These are phyloP conservation scores for Cardiospermum halicacabum DNA, from an alignment of 345 rosid species.

Conservation along the genomic window DNA sequence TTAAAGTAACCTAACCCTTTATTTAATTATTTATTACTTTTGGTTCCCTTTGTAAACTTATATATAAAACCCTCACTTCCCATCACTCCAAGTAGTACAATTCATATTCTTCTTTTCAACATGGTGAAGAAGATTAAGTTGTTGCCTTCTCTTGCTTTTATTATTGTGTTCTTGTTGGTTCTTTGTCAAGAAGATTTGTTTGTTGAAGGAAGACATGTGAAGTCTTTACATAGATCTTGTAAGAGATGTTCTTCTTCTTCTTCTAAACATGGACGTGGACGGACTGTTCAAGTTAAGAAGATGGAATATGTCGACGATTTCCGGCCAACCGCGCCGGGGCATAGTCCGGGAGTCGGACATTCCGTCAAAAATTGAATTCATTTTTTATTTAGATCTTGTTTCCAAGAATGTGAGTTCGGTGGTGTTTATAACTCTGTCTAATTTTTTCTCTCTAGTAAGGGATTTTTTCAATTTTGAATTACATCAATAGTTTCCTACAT, in stretches of 20 bases:
- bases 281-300: constrained; percentile 13
- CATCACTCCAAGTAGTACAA: background rate
- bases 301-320: constrained; percentile 34
- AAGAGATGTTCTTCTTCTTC: constrained; percentile 14
- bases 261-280: constrained; percentile 6
- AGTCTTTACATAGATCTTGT: constrained; percentile 8
- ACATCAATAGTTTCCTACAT: too few species aligned
- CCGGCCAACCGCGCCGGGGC: constrained; percentile 42
- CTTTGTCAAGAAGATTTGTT: constrained; percentile 22
- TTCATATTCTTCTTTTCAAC: background rate
- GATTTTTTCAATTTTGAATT: too few species aligned
- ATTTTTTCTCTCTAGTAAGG: too few species aligned
- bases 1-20: too few species aligned
- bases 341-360: constrained; percentile 52
- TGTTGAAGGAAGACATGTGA: constrained; percentile 38
- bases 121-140: constrained; percentile 23
- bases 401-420: too few species aligned
- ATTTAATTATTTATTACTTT: too few species aligned
- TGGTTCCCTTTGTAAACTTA: background rate
- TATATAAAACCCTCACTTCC: background rate
- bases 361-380: constrained; percentile 20
- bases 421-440: too few species aligned
- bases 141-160: constrained; percentile 8
- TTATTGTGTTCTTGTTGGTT: constrained; percentile 25
- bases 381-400: background rate